These are phyloP conservation scores for Vicia sativa DNA, from an alignment of 306 rosid genomes.

Conservation along the genomic window DNA sequence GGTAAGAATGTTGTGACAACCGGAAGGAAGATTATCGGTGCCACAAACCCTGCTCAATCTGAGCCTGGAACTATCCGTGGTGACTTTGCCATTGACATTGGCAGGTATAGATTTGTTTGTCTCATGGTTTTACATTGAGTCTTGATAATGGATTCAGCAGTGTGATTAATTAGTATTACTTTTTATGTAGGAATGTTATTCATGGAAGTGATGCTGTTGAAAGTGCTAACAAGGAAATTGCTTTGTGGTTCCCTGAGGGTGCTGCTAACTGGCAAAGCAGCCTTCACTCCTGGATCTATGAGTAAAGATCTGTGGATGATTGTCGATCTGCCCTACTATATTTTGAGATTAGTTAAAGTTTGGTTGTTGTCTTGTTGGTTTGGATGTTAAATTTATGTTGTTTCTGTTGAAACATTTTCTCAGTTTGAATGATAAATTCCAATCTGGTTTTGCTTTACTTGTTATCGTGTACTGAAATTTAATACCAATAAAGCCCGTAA, in stretches of 20 bases:
- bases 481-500: no score
- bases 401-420: conserved; percentile 16
- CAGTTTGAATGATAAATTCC: conserved; percentile 6
- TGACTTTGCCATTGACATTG: conserved; percentile 88
- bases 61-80: conserved; percentile 97
- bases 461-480: no score
- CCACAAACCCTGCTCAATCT: conserved; percentile 84
- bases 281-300: conserved; percentile 78
- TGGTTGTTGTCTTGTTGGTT: conserved; percentile 30
- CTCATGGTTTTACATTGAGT: no score
- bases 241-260: conserved; percentile 91
- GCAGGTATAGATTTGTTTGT: no score
- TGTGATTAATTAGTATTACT: background rate
- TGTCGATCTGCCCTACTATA: no score
- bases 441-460: conserved; percentile 34
- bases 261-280: conserved; percentile 77
- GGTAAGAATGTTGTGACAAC: conserved; percentile 79
- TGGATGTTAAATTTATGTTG: background rate
- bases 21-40: conserved; percentile 89
- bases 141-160: no score
- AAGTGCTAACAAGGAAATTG: conserved; percentile 84
- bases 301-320: no score
- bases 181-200: conserved; percentile 70
- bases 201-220: conserved; percentile 96
- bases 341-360: no score